phyloP scores from a whole-genome alignment of 345 rosid species.

The Jatropha curcas region DNA sequence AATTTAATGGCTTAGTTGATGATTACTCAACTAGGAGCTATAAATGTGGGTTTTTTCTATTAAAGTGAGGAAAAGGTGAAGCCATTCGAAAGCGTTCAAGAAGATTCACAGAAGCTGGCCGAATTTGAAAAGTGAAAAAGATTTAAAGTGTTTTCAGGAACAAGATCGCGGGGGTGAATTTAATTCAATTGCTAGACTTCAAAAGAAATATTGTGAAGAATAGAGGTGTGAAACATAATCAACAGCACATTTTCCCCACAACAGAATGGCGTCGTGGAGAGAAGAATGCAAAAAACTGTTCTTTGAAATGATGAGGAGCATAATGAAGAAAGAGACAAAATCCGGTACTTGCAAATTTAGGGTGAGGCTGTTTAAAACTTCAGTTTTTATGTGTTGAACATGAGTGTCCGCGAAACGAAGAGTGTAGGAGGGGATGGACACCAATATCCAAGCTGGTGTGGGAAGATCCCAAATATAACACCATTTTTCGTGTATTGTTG shows the following conservation, averaged over 20 bases:
- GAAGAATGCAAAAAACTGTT: not conserved
- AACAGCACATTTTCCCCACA: constrained; percentile 3
- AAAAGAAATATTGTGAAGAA: not conserved
- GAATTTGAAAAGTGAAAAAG: not conserved
- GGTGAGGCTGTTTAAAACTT: not conserved
- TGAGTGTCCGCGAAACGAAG: not conserved
- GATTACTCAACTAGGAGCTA: constrained; percentile 8
- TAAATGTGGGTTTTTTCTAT: constrained; percentile 7
- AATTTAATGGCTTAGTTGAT: not conserved
- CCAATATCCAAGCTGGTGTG: constrained; percentile 2
- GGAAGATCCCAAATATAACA: not conserved
- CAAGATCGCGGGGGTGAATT: constrained; percentile 10
- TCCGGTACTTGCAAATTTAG: not conserved
- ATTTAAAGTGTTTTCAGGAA: not conserved
- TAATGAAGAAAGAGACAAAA: not conserved
- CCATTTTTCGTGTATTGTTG: not conserved
- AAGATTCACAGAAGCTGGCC: too few species aligned
- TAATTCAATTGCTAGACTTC: too few species aligned
- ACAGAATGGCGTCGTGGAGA: not conserved
- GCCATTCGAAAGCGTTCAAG: not conserved
- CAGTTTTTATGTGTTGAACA: not conserved
- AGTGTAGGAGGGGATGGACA: not conserved
- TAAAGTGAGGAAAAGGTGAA: not conserved
- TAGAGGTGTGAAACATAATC: not conserved
- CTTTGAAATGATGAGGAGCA: not conserved